Evolutionary conservation across 1,139 yeast genomes (phyloP).

Genomic region (Kazachstania sp.): DNA sequence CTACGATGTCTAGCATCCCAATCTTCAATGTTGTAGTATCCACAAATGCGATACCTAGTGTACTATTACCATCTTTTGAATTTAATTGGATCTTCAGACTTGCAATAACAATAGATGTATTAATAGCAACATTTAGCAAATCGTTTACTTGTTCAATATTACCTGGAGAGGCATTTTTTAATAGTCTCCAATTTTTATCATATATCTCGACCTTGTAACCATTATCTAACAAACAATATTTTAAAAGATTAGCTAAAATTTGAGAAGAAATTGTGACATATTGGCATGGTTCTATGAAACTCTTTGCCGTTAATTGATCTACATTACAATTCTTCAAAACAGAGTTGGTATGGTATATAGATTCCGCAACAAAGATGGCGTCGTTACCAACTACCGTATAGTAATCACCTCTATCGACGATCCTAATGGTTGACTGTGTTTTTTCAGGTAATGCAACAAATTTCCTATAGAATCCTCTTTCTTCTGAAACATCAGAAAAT

Average conservation of each 20-base stretch:
- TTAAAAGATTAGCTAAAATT: slow-evolving; percentile 58
- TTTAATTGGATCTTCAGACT: slow-evolving; percentile 51
- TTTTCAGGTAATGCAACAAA: slow-evolving; percentile 48
- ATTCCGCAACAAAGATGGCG: slow-evolving; percentile 74
- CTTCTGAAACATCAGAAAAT: slow-evolving; percentile 46
- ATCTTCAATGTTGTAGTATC: slow-evolving; percentile 61
- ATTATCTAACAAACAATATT: slow-evolving; percentile 56
- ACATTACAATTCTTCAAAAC: slow-evolving; percentile 51
- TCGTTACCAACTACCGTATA: slow-evolving; percentile 68
- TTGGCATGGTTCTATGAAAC: slow-evolving; percentile 39
- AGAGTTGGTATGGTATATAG: slow-evolving; percentile 71
- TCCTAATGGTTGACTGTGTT: slow-evolving; percentile 45
- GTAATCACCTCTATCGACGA: slow-evolving; percentile 72
- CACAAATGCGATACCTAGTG: slow-evolving; percentile 72
- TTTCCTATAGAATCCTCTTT: slow-evolving; percentile 50
- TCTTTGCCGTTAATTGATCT: slow-evolving; percentile 31
- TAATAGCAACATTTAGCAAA: slow-evolving; percentile 48
- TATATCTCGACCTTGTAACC: slow-evolving; percentile 78
- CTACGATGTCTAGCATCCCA: slow-evolving; percentile 72
- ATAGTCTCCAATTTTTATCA: slow-evolving; percentile 47
- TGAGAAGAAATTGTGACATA: slow-evolving; percentile 74
- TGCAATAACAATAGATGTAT: slow-evolving; percentile 61
- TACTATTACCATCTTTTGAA: slow-evolving; percentile 37
- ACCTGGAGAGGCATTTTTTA: slow-evolving; percentile 78
- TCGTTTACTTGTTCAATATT: slow-evolving; percentile 77